Percentiles rank a stretch among this genome's conserved stretches.
These are phyloP conservation scores for Geotrichum klebahnii DNA, from an alignment of 1,139 yeast species.

Conservation along the genomic window DNA sequence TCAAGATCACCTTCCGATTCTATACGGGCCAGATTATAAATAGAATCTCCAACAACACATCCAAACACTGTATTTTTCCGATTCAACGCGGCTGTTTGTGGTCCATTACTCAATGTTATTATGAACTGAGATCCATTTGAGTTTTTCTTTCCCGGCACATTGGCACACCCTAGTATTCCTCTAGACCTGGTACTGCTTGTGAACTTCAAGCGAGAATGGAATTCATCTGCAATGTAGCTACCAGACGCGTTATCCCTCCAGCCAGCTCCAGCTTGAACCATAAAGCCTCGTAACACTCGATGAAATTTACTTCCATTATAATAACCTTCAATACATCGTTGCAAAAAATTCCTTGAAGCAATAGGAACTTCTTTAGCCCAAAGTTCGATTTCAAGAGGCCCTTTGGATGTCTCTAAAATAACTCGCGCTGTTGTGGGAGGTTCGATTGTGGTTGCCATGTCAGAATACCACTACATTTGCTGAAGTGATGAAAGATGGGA, in stretches of 20 bases:
- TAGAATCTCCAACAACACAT: slow-evolving; percentile 55
- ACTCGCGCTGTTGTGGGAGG: slow-evolving; percentile 64
- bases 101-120: slow-evolving; percentile 49
- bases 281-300: slow-evolving; percentile 41
- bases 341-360: slow-evolving; percentile 49
- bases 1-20: slow-evolving; percentile 27
- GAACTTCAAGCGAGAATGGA: slow-evolving; percentile 53
- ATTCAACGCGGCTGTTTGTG: slow-evolving; percentile 40
- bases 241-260: slow-evolving; percentile 37
- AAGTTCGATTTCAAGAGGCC: slow-evolving; percentile 55
- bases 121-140: slow-evolving; percentile 50
- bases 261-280: slow-evolving; percentile 43
- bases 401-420: slow-evolving; percentile 54
- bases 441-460: slow-evolving; percentile 39
- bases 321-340: slow-evolving; percentile 46
- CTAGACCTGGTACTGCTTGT: slow-evolving; percentile 37
- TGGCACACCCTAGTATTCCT: slow-evolving; percentile 56
- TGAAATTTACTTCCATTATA: slow-evolving; percentile 46
- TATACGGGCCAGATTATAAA: slow-evolving; percentile 53
- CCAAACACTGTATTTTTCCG: slow-evolving; percentile 58
- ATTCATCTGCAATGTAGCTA: slow-evolving; percentile 46
- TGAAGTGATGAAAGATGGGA: not conserved
- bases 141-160: slow-evolving; percentile 33
- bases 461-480: not conserved
- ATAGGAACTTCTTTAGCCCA: slow-evolving; percentile 71